A percentile compares a stretch with the other conserved stretches of the same genome.
phyloP scores from a whole-genome alignment of 2,329 filamentous ascomycete species.

The Rasamsonia emersonii region DNA sequence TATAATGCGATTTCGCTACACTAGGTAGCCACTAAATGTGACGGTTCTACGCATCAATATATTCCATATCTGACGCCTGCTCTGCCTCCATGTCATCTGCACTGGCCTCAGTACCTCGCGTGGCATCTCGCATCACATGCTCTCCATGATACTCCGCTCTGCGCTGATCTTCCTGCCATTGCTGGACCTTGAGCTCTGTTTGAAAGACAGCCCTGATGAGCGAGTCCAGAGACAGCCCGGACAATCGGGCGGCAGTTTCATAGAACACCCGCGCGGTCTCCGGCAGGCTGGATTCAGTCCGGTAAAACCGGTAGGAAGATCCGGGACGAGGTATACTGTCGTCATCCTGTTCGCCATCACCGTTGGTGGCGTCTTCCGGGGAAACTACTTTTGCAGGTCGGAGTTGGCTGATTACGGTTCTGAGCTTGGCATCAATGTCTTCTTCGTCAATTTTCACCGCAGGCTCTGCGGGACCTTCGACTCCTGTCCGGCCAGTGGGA shows the following conservation, averaged over 20 bases:
- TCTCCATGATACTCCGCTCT: slow-evolving; percentile 21
- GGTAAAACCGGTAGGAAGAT: slow-evolving; percentile 42
- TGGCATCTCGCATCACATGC: slow-evolving; percentile 5
- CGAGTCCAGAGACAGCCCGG: slow-evolving; percentile 42
- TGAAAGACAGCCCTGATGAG: slow-evolving; percentile 43
- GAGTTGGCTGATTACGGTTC: slow-evolving; percentile 35
- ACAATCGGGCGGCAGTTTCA: slow-evolving; percentile 41
- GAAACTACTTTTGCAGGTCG: slow-evolving; percentile 29
- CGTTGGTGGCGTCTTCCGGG: slow-evolving; percentile 20
- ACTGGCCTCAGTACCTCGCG: neutral
- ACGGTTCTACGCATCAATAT: too few species aligned
- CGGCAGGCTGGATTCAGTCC: slow-evolving; percentile 39
- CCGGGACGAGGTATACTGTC: slow-evolving; percentile 37
- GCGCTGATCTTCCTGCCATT: slow-evolving; percentile 27
- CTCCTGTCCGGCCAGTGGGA: slow-evolving; percentile 20
- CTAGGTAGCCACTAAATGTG: too few species aligned
- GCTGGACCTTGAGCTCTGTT: slow-evolving; percentile 39
- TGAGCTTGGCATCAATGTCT: slow-evolving; percentile 30
- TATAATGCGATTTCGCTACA: too few species aligned
- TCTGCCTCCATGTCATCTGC: neutral
- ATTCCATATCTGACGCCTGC: slow-evolving; percentile 9
- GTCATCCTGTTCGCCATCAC: slow-evolving; percentile 11
- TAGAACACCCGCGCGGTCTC: slow-evolving; percentile 41
- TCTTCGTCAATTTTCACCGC: slow-evolving; percentile 15
- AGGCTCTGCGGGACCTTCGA: slow-evolving; percentile 9